A percentile compares a stretch with the other conserved stretches of the same genome.
Conservation (phyloP, 768 basidiomycete species). For the Russula brevipes region DNA sequence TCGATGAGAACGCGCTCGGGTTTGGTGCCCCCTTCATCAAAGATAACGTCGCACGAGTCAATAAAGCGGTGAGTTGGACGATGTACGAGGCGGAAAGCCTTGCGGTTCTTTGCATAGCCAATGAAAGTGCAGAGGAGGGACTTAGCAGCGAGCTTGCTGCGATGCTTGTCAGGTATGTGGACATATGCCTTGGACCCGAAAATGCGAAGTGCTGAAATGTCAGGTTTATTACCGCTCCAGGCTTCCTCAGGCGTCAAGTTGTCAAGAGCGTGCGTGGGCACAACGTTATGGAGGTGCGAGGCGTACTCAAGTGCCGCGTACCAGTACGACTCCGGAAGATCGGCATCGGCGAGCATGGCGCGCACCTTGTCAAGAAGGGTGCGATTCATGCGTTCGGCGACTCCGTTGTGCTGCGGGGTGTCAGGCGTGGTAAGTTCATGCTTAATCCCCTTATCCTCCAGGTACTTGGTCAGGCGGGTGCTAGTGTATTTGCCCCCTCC, state of each 20-base stretch:
- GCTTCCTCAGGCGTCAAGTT: constrained; percentile 24
- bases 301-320: background rate
- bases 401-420: background rate
- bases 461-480: constrained; percentile 6
- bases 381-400: constrained; percentile 1
- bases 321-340: constrained; percentile 23
- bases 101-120: background rate
- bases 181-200: constrained; percentile 16
- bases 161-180: background rate
- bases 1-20: too few species aligned
- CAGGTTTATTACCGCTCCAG: constrained; percentile 20
- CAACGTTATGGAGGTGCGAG: too few species aligned
- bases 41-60: too few species aligned
- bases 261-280: constrained; percentile 18
- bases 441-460: constrained; percentile 20
- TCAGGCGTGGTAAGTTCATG: background rate
- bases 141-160: background rate
- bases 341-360: constrained; percentile 22
- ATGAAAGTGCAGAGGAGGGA: background rate
- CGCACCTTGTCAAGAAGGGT: constrained; percentile 17
- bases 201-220: constrained; percentile 14
- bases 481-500: constrained; percentile 29
- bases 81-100: background rate
- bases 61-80: background rate
- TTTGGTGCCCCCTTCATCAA: too few species aligned